Evolutionary conservation across 805 yeast genomes (phyloP).

Genomic region (Blastobotrys mokoenaii): DNA sequence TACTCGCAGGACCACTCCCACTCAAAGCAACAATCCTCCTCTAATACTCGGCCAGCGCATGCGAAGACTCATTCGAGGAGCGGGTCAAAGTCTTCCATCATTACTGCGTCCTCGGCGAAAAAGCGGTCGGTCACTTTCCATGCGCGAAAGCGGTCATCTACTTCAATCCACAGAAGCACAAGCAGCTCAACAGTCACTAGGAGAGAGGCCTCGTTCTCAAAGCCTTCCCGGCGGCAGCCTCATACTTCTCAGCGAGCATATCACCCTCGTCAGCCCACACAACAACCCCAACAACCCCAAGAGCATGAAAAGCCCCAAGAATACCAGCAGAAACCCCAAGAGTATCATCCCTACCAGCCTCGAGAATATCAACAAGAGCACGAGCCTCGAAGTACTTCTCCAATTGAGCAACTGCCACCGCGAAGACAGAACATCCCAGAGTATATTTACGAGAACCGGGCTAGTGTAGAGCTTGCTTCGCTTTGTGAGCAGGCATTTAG

Average conservation of each 20-base stretch:
- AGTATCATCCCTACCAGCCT: too few relatives aligned
- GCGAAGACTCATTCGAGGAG: conserved; percentile 12
- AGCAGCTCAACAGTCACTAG: not conserved
- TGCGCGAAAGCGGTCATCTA: conserved; percentile 3
- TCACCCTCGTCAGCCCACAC: too few relatives aligned
- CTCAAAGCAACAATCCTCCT: not conserved
- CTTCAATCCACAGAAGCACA: not conserved
- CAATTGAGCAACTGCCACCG: conserved; percentile 3
- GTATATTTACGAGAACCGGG: not conserved
- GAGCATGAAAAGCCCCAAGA: too few relatives aligned
- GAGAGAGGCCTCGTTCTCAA: not conserved
- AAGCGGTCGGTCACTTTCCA: conserved; percentile 20
- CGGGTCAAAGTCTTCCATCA: conserved; percentile 17
- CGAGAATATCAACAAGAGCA: conserved; percentile 1
- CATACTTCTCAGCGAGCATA: too few relatives aligned
- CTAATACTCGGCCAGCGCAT: conserved; percentile 1
- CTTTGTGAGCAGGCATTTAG: conserved; percentile 26
- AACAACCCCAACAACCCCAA: too few relatives aligned
- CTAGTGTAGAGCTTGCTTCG: conserved; percentile 23
- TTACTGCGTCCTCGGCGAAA: conserved; percentile 21
- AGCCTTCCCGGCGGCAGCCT: too few relatives aligned
- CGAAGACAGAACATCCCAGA: not conserved
- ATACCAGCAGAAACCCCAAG: too few relatives aligned
- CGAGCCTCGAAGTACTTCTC: not conserved
- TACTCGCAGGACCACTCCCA: conserved; percentile 58